phyloP scores from a whole-genome alignment of 2,329 filamentous ascomycete genomes.

The Arthrobotrys conoides region DNA sequence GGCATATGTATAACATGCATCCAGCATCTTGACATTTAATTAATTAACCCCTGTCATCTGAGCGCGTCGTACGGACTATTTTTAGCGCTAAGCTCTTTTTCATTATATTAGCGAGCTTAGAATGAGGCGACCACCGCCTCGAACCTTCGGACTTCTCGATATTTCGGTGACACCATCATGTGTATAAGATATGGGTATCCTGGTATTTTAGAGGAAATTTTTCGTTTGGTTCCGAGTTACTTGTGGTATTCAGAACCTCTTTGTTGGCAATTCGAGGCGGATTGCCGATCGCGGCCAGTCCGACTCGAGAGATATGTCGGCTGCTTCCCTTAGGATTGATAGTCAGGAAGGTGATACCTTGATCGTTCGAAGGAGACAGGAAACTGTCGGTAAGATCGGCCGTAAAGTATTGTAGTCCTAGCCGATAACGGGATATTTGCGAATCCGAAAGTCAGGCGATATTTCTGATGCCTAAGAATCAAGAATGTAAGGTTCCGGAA shows the following conservation, averaged over 20 bases:
- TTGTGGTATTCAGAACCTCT: neutral
- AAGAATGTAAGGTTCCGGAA: conserved; percentile 15
- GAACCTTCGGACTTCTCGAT: conserved; percentile 22
- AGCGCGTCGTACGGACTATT: conserved; percentile 11
- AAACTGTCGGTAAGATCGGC: conserved; percentile 23
- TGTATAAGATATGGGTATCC: neutral
- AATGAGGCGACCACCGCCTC: conserved; percentile 26
- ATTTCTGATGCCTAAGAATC: conserved; percentile 5
- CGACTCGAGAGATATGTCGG: neutral
- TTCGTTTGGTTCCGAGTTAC: neutral
- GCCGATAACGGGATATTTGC: conserved; percentile 20
- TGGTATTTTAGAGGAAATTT: neutral
- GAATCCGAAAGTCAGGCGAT: conserved; percentile 4
- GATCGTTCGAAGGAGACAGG: neutral
- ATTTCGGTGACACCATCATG: neutral
- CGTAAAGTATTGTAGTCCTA: neutral
- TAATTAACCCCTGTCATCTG: neutral
- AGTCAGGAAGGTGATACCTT: conserved; percentile 20
- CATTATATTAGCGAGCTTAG: neutral
- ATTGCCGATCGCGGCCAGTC: conserved; percentile 11
- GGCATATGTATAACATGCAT: neutral
- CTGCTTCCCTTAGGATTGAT: neutral
- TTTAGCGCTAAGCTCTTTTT: conserved; percentile 17
- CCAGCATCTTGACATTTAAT: neutral
- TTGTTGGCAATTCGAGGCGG: conserved; percentile 40